Percentiles rank a stretch among this genome's conserved stretches.
Conservation (phyloP, 2,329 filamentous ascomycete species). For the Colletotrichum truncatum region DNA sequence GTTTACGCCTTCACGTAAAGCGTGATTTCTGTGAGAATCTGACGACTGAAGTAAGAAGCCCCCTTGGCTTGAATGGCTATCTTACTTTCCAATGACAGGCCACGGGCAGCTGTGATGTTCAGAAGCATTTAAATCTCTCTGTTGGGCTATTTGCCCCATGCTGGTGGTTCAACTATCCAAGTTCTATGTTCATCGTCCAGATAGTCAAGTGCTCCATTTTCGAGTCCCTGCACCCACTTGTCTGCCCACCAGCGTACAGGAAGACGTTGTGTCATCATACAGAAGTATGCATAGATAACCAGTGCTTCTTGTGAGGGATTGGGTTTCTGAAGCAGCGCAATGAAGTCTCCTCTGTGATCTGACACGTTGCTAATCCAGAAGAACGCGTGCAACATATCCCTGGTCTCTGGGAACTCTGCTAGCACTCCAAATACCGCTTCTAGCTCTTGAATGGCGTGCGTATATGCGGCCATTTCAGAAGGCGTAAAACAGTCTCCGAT, state of each 20-base stretch:
- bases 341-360: conserved; percentile 38
- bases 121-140: too few relatives aligned
- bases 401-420: background rate
- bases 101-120: too few relatives aligned
- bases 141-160: conserved; percentile 37
- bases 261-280: conserved; percentile 39
- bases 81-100: too few relatives aligned
- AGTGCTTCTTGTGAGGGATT: conserved; percentile 37
- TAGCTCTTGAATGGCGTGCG: background rate
- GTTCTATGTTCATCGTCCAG: conserved; percentile 44
- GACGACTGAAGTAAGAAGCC: too few relatives aligned
- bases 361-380: conserved; percentile 46
- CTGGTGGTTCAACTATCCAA: conserved; percentile 38
- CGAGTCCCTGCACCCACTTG: conserved; percentile 42
- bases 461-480: background rate
- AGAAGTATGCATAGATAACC: conserved; percentile 44
- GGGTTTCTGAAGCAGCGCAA: conserved; percentile 41
- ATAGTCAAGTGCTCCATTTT: conserved; percentile 38
- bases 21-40: too few relatives aligned
- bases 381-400: conserved; percentile 48
- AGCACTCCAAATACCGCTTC: background rate
- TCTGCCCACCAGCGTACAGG: conserved; percentile 45
- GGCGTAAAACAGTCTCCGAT: background rate
- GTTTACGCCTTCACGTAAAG: too few relatives aligned
- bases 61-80: too few relatives aligned